Evolutionary conservation across 495 filamentous ascomycete genomes (phyloP), one percentile per base, ranked within the genome.

Genomic region (Aspergillus leporis): DNA sequence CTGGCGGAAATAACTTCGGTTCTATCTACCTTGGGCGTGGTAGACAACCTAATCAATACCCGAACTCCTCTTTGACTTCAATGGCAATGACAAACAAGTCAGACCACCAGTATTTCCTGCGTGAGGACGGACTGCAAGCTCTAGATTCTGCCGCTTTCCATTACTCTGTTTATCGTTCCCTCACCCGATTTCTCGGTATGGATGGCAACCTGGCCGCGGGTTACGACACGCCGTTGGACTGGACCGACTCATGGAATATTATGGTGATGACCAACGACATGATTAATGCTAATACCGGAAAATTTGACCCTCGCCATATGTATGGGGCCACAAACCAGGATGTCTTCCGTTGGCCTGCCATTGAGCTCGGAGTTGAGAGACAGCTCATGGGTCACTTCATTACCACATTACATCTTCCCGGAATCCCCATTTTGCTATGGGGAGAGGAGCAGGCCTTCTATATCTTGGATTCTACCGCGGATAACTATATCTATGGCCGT

Each of bases 371-470:
- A 6, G 81, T 83, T 0, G 79, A 89, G 65, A 80, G 85, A 52
- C 78, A 82, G 68, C 71, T 90, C 4, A 72, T 91, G 0, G 88
- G 74, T 9, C 68, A 81, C 1, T 90, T 87, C 58, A 82, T 91
- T 58, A 85, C 81, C 0, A 88, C 85, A 19, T 59, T 90, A 9
- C 73, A 86, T 45, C 72, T 90, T 66, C 88, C 88, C 0, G 88
- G 88, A 5, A 84, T 87, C 30, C 88, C 88, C 1, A 66, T 87
- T 8, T 64, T 90, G 14, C 67, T 84, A 14, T 91, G 85, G 79
- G 88, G 88, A 41, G 88, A 91, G 63, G 88, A 91, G 63, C 88
- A 91, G 65, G 83, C 75, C 2, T 84, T 87, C 31, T 89, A 91
- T 51, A 73, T 86, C 1, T 66, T 90, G 9, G 88, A 90, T 62